Base-by-base conservation (phyloP, 2,329 filamentous ascomycete genomes). In the Clarireedia monteithiana region DNA sequence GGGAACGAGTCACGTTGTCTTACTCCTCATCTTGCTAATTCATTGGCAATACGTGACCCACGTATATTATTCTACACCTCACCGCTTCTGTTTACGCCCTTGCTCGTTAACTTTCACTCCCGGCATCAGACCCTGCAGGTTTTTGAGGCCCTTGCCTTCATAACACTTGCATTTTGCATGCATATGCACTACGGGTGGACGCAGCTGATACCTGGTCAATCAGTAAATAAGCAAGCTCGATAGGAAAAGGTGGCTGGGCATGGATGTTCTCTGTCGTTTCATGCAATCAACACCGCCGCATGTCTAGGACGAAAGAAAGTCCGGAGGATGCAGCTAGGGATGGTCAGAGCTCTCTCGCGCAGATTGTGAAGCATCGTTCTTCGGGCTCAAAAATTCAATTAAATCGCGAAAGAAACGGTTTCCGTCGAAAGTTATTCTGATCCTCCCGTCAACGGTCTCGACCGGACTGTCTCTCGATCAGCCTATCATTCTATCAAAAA, bases 31-130 rank as follows among this genome's bases (percentile, higher is more conserved):
- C 20, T 44, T 54, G 34, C 14, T 30, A 60, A 63, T 57, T 54
- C 63, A 67, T 68, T 68, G 66, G 66, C 62, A 64, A 64, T 65
- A 67, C 61, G 61, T 61, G 64, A 65, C 63, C 66, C 66, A 68
- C 66, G 66, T 68, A 66, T 66, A 27, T 50, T 50, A 2, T 50
- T 14, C 26, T 40, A 3, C 12, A 7, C 23, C 46, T 54, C 52
- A 54, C 52, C 52, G 46, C 58, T 24, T 56, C 42, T 55, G 54
- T 55, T 55, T 53, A 26, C 52, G 57, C 54, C 50, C 42, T 50
- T 48, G 44, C 47, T 48, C 53, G 57, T 51, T 36, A 20, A 59
- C 58, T 60, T 58, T 56, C 63, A 62, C 60, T 65, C 64, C 65
- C 65, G 64, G 61, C 61, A 62, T 59, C 61, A 60, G 64, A 66